Conservation (phyloP, 1,284 basidiomycete genomes). For the Malassezia restricta region DNA sequence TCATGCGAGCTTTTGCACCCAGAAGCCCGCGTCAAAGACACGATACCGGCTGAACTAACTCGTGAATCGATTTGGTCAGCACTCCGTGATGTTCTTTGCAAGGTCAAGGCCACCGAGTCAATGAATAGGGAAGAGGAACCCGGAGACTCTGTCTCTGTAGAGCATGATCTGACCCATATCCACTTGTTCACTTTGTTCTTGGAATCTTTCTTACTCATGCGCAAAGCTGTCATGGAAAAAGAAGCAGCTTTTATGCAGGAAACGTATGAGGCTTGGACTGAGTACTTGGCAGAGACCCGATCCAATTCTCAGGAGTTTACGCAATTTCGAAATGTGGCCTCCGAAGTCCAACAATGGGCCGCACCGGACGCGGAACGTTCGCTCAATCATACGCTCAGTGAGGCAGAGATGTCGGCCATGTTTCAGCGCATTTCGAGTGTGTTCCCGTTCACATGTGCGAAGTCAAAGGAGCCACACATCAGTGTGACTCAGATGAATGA, state of each 20-base stretch:
- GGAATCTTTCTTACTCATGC: constrained; percentile 9
- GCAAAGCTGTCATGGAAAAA: background rate
- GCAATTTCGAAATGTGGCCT: constrained; percentile 7
- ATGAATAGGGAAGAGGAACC: background rate
- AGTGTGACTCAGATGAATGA: background rate
- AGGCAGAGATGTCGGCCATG: constrained; percentile 6
- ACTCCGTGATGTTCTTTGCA: background rate
- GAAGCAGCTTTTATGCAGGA: background rate
- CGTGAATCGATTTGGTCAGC: constrained; percentile 7
- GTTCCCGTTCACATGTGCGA: constrained; percentile 2
- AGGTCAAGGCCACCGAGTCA: background rate
- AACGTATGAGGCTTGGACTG: constrained; percentile 1
- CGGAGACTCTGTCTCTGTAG: background rate
- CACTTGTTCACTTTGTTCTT: background rate
- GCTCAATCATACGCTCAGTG: background rate
- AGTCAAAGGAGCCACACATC: background rate
- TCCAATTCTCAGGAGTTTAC: background rate
- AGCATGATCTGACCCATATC: background rate
- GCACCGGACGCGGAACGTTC: background rate
- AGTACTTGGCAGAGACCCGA: background rate
- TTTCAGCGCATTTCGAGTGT: constrained; percentile 4
- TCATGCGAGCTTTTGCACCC: constrained; percentile 8
- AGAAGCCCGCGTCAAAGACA: background rate
- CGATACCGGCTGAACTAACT: background rate
- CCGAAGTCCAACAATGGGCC: constrained; percentile 12